These are phyloP conservation scores for Chalciporus sphaerocephalus DNA, from an alignment of 768 basidiomycete species.

Conservation along the genomic window DNA sequence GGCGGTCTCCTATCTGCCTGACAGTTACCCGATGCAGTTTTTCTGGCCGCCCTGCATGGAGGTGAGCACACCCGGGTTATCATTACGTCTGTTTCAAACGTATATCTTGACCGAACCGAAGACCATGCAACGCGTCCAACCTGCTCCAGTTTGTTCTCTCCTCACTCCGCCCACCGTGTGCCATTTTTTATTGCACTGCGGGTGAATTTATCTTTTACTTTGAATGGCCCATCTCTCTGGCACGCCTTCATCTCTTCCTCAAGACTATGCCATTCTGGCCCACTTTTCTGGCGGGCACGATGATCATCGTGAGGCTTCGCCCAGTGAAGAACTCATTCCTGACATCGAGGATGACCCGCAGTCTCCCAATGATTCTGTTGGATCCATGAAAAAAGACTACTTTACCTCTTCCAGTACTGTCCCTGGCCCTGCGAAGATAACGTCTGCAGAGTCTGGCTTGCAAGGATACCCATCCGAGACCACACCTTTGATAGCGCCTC, in stretches of 20 bases:
- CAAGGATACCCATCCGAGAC: slow-evolving; percentile 37
- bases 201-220: background rate
- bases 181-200: background rate
- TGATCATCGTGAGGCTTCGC: slow-evolving; percentile 9
- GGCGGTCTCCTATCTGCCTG: background rate
- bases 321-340: slow-evolving; percentile 5
- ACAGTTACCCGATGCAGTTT: background rate
- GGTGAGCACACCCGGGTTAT: background rate
- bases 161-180: background rate
- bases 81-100: background rate
- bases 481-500: slow-evolving; percentile 53
- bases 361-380: background rate
- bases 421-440: background rate
- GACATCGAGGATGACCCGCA: slow-evolving; percentile 2
- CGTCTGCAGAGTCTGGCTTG: slow-evolving; percentile 1
- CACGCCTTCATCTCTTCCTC: slow-evolving; percentile 51
- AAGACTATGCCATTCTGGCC: slow-evolving; percentile 57
- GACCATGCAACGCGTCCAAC: no score
- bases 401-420: background rate
- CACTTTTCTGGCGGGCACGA: slow-evolving; percentile 37
- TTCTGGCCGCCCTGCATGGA: no score
- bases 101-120: background rate
- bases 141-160: background rate
- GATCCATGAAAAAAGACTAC: slow-evolving; percentile 3
- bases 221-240: slow-evolving; percentile 1